Evolutionary conservation across 805 yeast species (phyloP), one percentile per base, ranked within the genome.

Genomic region (Nakazawaea pomicola): DNA sequence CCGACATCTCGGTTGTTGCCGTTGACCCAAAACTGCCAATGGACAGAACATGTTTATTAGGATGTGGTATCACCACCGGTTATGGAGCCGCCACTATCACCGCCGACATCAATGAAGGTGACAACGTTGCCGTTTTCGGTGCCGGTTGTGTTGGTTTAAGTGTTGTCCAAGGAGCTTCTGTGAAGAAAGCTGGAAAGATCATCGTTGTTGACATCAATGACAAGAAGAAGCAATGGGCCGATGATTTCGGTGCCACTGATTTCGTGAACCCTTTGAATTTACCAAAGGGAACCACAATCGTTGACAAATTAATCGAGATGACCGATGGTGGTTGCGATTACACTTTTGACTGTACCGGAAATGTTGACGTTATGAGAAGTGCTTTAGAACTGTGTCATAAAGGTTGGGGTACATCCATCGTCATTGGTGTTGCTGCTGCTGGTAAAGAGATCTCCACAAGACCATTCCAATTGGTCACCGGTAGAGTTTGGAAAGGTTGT

Each of bases 1-100:
- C 98, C 32, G 98, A 93, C 62, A 93, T 93, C 45, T 89, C 97
- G 10, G 87, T 93, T 34, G 99, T 90, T 44, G 93, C 95, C 14
- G 87, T 93, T 50, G 80, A 88, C 62, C 81, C 83, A 45, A 65
- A 76, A 50, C 97, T 96, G 45, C 84, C 87, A 47, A 72, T 80
- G 61, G 95, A 87, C 58, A 78, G 83, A 58, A 84, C 90, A 29
- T 89, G 98, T 70, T 68, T 95, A 62, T 76, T 95, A 55, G 99
- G 99, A 38, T 93, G 99, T 65, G 99, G 99, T 72, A 86, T 93
- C 56, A 93, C 99, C 41, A 93, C 99, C 40, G 99, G 99, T 49
- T 86, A 86, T 60, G 99, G 99, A 64, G 96, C 98, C 38, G 99
- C 97, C 41, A 76, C 85, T 53, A 86, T 86, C 69, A 87, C 96